Percentiles rank a stretch among this genome's conserved stretches.
These are phyloP conservation scores for Saccharomyces hybrid DNA, from an alignment of 1,139 yeast genomes.

Conservation along the genomic window DNA sequence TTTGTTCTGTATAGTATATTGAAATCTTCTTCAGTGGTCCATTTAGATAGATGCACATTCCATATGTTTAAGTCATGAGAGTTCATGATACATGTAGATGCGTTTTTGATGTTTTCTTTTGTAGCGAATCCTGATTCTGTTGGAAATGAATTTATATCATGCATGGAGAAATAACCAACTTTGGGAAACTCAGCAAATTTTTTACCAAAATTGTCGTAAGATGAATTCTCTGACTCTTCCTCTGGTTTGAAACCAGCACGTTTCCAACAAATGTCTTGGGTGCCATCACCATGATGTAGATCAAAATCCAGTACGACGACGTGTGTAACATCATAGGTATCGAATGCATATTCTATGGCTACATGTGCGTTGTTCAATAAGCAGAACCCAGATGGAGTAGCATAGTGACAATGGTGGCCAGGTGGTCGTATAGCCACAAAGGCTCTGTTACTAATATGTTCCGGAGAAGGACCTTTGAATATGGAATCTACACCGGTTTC, in stretches of 20 bases:
- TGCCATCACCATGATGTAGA: conserved; percentile 89
- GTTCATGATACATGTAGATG: conserved; percentile 66
- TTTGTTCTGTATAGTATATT: conserved; percentile 53
- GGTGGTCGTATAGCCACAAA: conserved; percentile 77
- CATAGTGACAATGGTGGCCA: conserved; percentile 83
- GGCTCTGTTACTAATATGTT: conserved; percentile 44
- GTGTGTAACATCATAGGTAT: conserved; percentile 62
- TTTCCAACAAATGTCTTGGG: conserved; percentile 83
- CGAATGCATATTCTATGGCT: conserved; percentile 72
- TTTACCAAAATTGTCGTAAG: conserved; percentile 50
- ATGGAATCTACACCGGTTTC: conserved; percentile 65
- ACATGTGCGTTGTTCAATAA: conserved; percentile 75
- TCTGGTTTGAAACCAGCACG: conserved; percentile 43
- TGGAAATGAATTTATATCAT: conserved; percentile 82
- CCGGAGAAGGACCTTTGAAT: conserved; percentile 32
- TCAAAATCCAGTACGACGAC: conserved; percentile 81
- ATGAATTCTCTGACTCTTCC: conserved; percentile 31
- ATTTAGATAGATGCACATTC: conserved; percentile 75
- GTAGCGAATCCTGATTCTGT: conserved; percentile 76
- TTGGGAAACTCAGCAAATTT: conserved; percentile 49
- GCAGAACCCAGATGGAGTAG: conserved; percentile 84
- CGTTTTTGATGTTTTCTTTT: conserved; percentile 62
- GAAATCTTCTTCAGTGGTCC: conserved; percentile 56
- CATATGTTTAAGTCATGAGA: conserved; percentile 77
- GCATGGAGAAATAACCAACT: conserved; percentile 78